phyloP scores from a whole-genome alignment of 179 eudicot species.

The Silene noctiflora region DNA sequence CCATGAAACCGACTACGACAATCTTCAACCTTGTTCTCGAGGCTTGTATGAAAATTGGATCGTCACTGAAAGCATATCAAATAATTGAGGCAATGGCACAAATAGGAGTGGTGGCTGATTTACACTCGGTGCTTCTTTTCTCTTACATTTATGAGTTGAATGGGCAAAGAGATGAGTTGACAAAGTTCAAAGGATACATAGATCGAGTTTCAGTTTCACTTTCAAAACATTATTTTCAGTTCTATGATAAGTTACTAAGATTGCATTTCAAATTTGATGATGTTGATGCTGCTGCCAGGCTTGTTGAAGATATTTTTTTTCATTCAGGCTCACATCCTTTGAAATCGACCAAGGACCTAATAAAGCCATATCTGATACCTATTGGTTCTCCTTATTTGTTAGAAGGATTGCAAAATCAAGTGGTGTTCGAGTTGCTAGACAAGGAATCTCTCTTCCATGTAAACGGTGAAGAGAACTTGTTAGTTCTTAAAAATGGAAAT shows the following conservation, averaged over 20 bases:
- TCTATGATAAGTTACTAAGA: slow-evolving; percentile 63
- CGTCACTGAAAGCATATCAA: slow-evolving; percentile 58
- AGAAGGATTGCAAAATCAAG: slow-evolving; percentile 49
- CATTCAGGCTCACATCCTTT: slow-evolving; percentile 25
- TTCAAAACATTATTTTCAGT: slow-evolving; percentile 47
- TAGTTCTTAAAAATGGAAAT: slow-evolving; percentile 42
- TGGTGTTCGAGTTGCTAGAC: slow-evolving; percentile 54
- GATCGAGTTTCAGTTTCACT: slow-evolving; percentile 50
- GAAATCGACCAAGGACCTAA: slow-evolving; percentile 30
- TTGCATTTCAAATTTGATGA: slow-evolving; percentile 71
- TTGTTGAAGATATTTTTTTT: slow-evolving; percentile 52
- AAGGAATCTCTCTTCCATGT: slow-evolving; percentile 46
- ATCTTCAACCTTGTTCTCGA: slow-evolving; percentile 75
- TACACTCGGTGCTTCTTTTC: slow-evolving; percentile 52
- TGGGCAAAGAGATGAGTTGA: slow-evolving; percentile 69
- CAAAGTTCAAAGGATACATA: slow-evolving; percentile 52
- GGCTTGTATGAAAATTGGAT: slow-evolving; percentile 59
- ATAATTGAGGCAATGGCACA: slow-evolving; percentile 71
- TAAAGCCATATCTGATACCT: slow-evolving; percentile 43
- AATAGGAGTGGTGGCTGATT: slow-evolving; percentile 62
- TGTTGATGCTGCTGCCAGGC: slow-evolving; percentile 58
- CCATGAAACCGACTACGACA: slow-evolving; percentile 48
- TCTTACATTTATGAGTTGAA: slow-evolving; percentile 66
- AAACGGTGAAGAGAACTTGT: slow-evolving; percentile 46
- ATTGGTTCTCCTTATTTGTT: slow-evolving; percentile 66